Base-by-base conservation (phyloP, 163 green algal genomes). In the Chlamydomonas reinhardtii region DNA sequence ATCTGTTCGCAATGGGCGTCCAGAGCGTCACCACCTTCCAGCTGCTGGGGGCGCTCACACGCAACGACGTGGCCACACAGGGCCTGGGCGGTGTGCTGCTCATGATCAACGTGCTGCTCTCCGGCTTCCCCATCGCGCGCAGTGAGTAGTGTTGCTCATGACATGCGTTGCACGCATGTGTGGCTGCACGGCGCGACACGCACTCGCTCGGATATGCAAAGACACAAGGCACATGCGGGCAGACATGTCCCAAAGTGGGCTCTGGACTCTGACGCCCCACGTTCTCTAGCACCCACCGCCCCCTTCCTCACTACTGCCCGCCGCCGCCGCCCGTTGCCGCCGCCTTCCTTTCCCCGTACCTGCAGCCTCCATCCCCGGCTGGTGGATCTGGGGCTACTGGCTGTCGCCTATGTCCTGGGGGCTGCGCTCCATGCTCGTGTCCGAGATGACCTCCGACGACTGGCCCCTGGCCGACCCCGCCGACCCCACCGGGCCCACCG, bases 351-450 rank as follows among this genome's bases (percentile, higher is more conserved):
- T n/a, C n/a, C n/a, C n/a, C n/a, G n/a, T n/a, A n/a, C n/a, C n/a
- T n/a, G 48, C 73, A 82, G 74, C 24, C 32, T 82, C 74, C 35
- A 72, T 72, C 35, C 76, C 61, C 35, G 62, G 62, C 62, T 96
- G 90, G 89, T 93, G 91, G 79, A 95, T 96, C 62, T 95, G 92
- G 90, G 39, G 82, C 31, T 94, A 94, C 85, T 94, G 89, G 84
- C 25, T 93, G 35, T 90, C 87, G 64, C 94, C 93, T 24, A 93
- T 94, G 71, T 84, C 88, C 0, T 97, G 95, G 81, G 76, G 89
- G 14, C 90, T 94, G 52, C 83, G 91, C 25, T 83, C 90, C 19
- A 77, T 97, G 52, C 81, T 85, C 0, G 92, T 96, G 87, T 97
- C 95, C 73, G 95, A 98, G 92, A 93, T 98, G 73, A 91, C 77